Evolutionary conservation across 345 rosid genomes (phyloP), one percentile per base, ranked within the genome.

Genomic region (Alliaria petiolata): DNA sequence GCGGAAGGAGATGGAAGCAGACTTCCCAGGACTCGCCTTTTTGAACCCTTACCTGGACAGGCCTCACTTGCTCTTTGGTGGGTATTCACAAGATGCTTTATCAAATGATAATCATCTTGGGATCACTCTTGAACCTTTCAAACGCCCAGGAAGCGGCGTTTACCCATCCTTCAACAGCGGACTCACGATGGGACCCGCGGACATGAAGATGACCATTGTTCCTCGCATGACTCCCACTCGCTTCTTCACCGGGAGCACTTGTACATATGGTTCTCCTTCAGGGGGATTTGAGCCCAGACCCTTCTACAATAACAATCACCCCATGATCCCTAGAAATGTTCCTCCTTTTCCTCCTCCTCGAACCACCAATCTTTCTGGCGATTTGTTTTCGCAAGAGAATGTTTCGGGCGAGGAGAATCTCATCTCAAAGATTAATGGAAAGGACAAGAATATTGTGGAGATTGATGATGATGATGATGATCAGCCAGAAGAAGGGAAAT

Each of bases 91-190:
- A 40, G 62, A 74, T 59, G 62, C 72, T 50, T 59, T 74, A 42
- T 74, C 78, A 20, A 59, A 74, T 58, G 78, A 74, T 5, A 74
- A 74, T 33, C 78, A 74, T 67, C 78, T 74, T 60, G 78, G 78
- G 40, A 59, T 74, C 62, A 74, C 72, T 67, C 68, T 74, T 58
- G 62, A 67, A 1, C 60, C 62, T 33, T 16, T 15, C 12, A 67
- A 67, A 33, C 78, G 45, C n/a, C 0, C 16, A 13, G 22, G 36
- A n/a, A 8, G 4, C 19, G 22, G 39, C 40, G 10, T 42, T 58
- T 31, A 49, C 38, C 54, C 67, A 65, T 26, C 59, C 8, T 74
- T 58, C 55, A 74, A 50, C 16, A 7, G 34, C 10, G 65, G 65
- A 13, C 13, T 19, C n/a, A n/a, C n/a, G n/a, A n/a, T n/a, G n/a